phyloP scores from a whole-genome alignment of 2,329 filamentous ascomycete species.

The Cytospora chrysosperma region DNA sequence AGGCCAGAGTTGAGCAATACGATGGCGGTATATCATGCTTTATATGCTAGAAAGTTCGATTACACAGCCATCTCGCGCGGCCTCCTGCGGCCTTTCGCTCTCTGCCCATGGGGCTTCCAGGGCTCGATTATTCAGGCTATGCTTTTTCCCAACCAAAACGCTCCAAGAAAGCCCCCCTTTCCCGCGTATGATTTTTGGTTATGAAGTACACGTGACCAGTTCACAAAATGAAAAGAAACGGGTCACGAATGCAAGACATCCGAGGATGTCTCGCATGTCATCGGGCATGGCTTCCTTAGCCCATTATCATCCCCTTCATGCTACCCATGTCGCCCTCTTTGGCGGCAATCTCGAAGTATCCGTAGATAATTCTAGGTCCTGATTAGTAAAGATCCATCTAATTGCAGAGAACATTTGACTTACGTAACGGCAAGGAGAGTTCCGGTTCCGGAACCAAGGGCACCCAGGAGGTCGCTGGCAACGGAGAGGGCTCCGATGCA shows the following conservation, averaged over 20 bases:
- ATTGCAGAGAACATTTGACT: slow-evolving; percentile 44
- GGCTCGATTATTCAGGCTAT: slow-evolving; percentile 2
- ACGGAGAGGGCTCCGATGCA: slow-evolving; percentile 98
- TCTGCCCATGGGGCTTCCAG: not conserved
- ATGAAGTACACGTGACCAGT: slow-evolving; percentile 21
- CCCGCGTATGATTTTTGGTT: slow-evolving; percentile 11
- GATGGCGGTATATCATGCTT: slow-evolving; percentile 18
- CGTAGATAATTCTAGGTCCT: slow-evolving; percentile 82
- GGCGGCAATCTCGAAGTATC: slow-evolving; percentile 98
- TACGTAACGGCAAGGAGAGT: slow-evolving; percentile 97
- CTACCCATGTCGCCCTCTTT: slow-evolving; percentile 95
- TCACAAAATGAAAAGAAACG: not conserved
- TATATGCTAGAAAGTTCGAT: slow-evolving; percentile 16
- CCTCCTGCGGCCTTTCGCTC: not conserved
- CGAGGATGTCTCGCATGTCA: not conserved
- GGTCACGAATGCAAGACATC: slow-evolving; percentile 9
- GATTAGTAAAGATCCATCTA: slow-evolving; percentile 38
- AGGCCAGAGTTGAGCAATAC: not conserved
- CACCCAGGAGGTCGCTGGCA: slow-evolving; percentile 90
- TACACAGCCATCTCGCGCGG: slow-evolving; percentile 17
- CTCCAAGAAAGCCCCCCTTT: slow-evolving; percentile 12
- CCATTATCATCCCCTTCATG: slow-evolving; percentile 73
- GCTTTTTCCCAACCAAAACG: slow-evolving; percentile 22
- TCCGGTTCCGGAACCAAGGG: slow-evolving; percentile 94
- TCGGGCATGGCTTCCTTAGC: slow-evolving; percentile 41